A percentile compares a stretch with the other conserved stretches of the same genome.
Evolutionary conservation across 345 rosid genomes (phyloP).

Genomic region (Camelina hispida): DNA sequence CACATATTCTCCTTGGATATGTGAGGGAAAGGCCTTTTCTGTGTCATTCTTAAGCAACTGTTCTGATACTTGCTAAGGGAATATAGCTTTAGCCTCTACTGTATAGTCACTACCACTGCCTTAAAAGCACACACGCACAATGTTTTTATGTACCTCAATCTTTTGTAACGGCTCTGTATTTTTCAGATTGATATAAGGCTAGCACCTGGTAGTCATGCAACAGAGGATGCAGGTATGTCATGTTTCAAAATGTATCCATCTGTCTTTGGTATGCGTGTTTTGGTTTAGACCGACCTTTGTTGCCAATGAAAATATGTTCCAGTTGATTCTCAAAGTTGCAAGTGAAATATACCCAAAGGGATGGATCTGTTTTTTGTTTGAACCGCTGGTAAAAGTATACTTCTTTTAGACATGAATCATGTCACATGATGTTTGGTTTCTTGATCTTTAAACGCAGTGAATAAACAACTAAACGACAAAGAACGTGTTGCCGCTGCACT

Average conservation of each 20-base stretch:
- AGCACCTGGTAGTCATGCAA: conserved; percentile 94
- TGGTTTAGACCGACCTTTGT: not conserved
- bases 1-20: not conserved
- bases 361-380: conserved; percentile 2
- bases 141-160: conserved; percentile 1
- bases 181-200: conserved; percentile 88
- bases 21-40: not conserved
- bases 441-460: conserved; percentile 59
- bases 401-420: not conserved
- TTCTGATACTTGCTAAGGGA: conserved; percentile 15
- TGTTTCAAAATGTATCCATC: not conserved
- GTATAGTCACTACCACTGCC: not conserved
- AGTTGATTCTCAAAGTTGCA: conserved; percentile 8
- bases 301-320: conserved; percentile 4
- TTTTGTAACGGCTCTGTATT: not conserved
- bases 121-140: not conserved
- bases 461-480: conserved; percentile 90
- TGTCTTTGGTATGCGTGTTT: not conserved
- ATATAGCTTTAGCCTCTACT: not conserved
- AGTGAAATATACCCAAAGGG: not conserved
- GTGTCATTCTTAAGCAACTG: not conserved
- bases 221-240: conserved; percentile 84
- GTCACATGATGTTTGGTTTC: not conserved
- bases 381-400: not conserved
- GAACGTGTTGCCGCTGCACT: conserved; percentile 94